Evolutionary conservation across 2,329 filamentous ascomycete genomes (phyloP), one percentile per base, ranked within the genome.

Genomic region (Colletotrichum graminicola): DNA sequence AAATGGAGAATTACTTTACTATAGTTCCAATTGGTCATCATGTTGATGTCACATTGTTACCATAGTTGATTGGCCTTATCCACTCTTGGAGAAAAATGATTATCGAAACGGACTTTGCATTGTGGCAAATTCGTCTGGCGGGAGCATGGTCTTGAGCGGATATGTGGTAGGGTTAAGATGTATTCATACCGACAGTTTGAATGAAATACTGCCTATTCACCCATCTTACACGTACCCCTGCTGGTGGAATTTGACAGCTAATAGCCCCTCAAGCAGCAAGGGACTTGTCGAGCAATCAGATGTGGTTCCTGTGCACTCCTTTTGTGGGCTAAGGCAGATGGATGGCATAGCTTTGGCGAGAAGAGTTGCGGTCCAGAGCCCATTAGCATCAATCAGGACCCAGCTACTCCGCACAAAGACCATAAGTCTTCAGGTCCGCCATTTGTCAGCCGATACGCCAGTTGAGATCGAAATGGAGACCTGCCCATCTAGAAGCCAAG

Each of bases 1-100:
- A 76, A 11, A 73, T 76, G 32, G 60, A 65, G 16, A 74, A 79
- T 63, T 78, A 75, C 63, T 83, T 84, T 61, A 68, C 83, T 14
- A 18, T 62, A 18, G 32, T 69, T 10, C 45, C 45, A 0, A 21
- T 62, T 7, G 59, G 45, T 7, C 59, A 39, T 18, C 43, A 7
- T 36, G 39, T 32, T 8, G 45, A 51, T 2, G 59, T 51, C n/a
- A 62, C 32, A 12, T 1, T 62, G 32, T 16, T 16, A 21, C 8
- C 5, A 51, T 29, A 51, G 21, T 1, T 2, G 6, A 26, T 14
- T 8, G 5, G 5, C 7, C 2, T 26, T 14, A 5, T 14, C n/a
- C 23, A 26, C 7, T 16, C 2, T 26, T 14, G 21, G 21, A 6
- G 1, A 4, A 11, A 14, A n/a, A 21, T 4, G 2, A 45, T 23